Evolutionary conservation across 176 grass and related monocot species (phyloP), one percentile per base, ranked within the genome.

Genomic region (Oryza officinalis): DNA sequence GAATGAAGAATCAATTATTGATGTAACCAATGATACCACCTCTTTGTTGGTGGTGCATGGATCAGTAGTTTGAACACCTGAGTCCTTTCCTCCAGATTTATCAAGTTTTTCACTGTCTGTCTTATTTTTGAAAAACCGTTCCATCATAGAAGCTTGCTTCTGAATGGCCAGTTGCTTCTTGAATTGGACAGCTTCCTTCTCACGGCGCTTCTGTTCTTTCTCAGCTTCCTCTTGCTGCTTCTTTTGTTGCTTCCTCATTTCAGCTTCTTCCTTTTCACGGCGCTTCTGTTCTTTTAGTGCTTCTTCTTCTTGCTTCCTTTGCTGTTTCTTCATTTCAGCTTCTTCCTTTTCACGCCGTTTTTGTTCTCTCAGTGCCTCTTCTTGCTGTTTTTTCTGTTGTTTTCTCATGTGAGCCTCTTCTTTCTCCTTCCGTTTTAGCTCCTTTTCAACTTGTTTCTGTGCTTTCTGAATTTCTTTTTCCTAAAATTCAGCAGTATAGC

Each of bases 71-170:
- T 43, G 49, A 26, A 59, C 86, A 43, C 27, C 85, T 64, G 69
- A 61, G 27, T 78, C 80, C 63, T 63, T 52, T 17, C 87, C 91
- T 41, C 40, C 86, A 75, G 92, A 57, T 57, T 86, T 64, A 81
- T 88, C 63, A 59, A 74, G 85, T 76, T 82, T 84, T 17, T 74
- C 82, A n/a, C 28, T 87, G 31, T 61, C 75, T 47, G 85, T 94
- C 78, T 94, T 95, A 84, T n/a, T 90, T 74, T 93, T 96, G 73
- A 99, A 89, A 86, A 99, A 94, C 0, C 87, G 87, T 31, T 99
- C 85, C 96, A 99, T 99, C 83, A 99, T 83, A 78, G 65, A 89
- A 68, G 91, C 96, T 92, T 99, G 96, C 54, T 99, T 99, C 70
- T 95, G 77, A 59, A 98, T 79, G 67, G 31, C 80, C 28, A 77